Percentiles rank a stretch among this genome's conserved stretches.
phyloP scores from a whole-genome alignment of 805 yeast species.

The Barnettozyma vustinii region DNA sequence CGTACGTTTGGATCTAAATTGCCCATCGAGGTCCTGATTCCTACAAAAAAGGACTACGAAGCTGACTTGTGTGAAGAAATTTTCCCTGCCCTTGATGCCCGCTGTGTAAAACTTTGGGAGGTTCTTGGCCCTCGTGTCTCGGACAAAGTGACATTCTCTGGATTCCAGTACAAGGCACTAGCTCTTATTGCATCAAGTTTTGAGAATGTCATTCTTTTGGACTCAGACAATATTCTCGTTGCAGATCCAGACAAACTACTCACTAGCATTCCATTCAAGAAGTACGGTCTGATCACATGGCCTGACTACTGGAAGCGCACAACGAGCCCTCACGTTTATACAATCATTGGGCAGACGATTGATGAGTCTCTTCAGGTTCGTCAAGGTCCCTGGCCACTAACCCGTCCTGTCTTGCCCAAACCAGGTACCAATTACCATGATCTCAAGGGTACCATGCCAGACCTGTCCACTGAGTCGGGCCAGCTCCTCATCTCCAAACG shows the following conservation, averaged over 20 bases:
- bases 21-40: not conserved
- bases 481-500: not conserved
- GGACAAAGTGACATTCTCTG: not conserved
- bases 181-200: constrained; percentile 1
- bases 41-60: not conserved
- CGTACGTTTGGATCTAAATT: not conserved
- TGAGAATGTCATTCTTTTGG: not conserved
- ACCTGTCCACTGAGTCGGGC: constrained; percentile 2
- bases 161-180: not conserved
- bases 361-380: constrained; percentile 2
- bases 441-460: constrained; percentile 2
- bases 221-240: not conserved
- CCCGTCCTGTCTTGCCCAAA: not conserved
- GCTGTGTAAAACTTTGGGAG: not conserved
- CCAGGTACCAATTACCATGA: not conserved
- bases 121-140: not conserved
- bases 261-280: not conserved
- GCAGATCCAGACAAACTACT: not conserved
- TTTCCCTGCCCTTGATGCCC: not conserved
- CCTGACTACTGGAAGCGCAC: constrained; percentile 1
- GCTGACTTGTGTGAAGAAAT: not conserved
- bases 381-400: not conserved
- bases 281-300: constrained; percentile 1
- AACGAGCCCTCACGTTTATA: not conserved
- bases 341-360: not conserved